A percentile compares a stretch with the other conserved stretches of the same genome.
Evolutionary conservation across 441 rosid genomes (phyloP).

Genomic region (Corymbia calophylla): DNA sequence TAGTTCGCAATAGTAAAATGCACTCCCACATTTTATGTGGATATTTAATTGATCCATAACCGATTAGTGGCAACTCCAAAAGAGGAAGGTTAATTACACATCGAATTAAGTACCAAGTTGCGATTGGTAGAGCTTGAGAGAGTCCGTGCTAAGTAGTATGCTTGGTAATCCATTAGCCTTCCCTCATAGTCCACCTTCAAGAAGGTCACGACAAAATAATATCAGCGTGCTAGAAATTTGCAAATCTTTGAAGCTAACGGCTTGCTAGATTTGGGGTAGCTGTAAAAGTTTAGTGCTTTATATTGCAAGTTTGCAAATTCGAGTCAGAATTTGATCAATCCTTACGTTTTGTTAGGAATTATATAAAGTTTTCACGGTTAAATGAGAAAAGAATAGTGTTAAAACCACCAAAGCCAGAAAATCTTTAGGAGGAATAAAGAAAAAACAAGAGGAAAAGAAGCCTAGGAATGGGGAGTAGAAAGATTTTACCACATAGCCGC

Average conservation of each 20-base stretch:
- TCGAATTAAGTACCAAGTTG: no score
- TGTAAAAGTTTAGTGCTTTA: neutral
- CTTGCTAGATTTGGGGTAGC: neutral
- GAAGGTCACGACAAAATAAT: accelerated
- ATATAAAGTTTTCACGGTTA: neutral
- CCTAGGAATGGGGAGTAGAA: neutral
- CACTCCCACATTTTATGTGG: no score
- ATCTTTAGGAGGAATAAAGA: neutral
- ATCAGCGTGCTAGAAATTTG: no score
- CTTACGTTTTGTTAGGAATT: neutral
- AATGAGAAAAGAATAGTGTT: neutral
- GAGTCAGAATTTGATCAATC: neutral
- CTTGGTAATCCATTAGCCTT: no score
- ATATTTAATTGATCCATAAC: no score
- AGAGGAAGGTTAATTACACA: no score
- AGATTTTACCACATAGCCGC: neutral
- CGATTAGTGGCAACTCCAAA: no score
- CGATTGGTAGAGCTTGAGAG: no score
- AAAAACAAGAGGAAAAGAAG: neutral
- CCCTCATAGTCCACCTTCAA: no score
- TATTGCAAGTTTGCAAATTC: neutral
- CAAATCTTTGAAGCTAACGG: neutral
- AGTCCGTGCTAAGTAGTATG: no score
- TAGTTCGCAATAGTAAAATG: no score
- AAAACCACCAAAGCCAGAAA: no score